A percentile compares a stretch with the other conserved stretches of the same genome.
phyloP scores from a whole-genome alignment of 1,284 basidiomycete genomes.

The Puccinia horiana region DNA sequence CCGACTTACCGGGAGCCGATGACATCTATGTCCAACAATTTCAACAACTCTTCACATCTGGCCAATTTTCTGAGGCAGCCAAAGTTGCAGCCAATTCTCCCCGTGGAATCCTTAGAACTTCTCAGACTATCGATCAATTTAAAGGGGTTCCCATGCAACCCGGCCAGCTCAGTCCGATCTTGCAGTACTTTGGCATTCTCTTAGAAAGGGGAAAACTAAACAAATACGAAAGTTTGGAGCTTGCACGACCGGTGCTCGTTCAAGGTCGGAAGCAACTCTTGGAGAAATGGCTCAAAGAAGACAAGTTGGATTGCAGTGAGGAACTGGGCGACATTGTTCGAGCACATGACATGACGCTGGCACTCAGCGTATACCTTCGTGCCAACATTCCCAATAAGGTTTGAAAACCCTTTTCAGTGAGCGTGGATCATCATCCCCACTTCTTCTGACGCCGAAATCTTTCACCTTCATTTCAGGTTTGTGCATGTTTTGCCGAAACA shows the following conservation, averaged over 20 bases:
- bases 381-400: slow-evolving; percentile 99
- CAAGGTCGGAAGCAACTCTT: slow-evolving; percentile 96
- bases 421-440: neutral
- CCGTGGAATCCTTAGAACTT: slow-evolving; percentile 89
- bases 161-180: slow-evolving; percentile 89
- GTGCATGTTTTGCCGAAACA: slow-evolving; percentile 95
- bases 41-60: slow-evolving; percentile 84
- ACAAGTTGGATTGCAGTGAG: slow-evolving; percentile 98
- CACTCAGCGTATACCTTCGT: slow-evolving; percentile 96
- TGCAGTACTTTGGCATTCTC: slow-evolving; percentile 97
- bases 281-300: slow-evolving; percentile 99
- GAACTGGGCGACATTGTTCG: slow-evolving; percentile 98
- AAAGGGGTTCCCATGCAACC: slow-evolving; percentile 88
- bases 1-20: slow-evolving; percentile 96
- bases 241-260: slow-evolving; percentile 91
- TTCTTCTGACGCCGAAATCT: neutral
- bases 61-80: slow-evolving; percentile 93
- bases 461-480: slow-evolving; percentile 59
- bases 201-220: slow-evolving; percentile 98
- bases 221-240: slow-evolving; percentile 91
- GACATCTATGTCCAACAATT: slow-evolving; percentile 96
- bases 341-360: slow-evolving; percentile 92
- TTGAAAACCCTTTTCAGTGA: slow-evolving; percentile 48
- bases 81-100: slow-evolving; percentile 98
- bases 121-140: slow-evolving; percentile 95